Base-by-base conservation (phyloP, 805 yeast species). In the Ogataea paraovalis region DNA sequence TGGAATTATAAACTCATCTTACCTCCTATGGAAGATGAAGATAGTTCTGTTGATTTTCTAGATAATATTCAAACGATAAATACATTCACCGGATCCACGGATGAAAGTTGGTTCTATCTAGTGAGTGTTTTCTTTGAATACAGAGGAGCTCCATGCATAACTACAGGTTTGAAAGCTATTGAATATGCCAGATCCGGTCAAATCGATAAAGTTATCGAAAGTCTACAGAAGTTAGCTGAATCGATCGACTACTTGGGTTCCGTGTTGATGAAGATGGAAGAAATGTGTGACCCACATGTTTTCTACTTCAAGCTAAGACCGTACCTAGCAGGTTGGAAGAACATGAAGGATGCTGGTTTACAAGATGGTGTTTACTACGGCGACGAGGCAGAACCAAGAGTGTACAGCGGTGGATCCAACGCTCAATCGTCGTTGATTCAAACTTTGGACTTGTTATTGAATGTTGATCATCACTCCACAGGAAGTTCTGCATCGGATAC, bases 361-460 rank as follows among this genome's bases (percentile, higher is more conserved):
- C 72, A 72, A 42, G 66, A 82, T 49, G 98, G 97, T 1, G 83
- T 91, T 1, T 70, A 74, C 42, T 91, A 91, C 61, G 96, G 95
- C 22, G 72, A 76, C 45, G 89, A 83, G 59, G 60, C 64, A 2
- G 64, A 56, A 25, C 84, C 80, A 43, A 70, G 84, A 56, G 62
- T 67, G 30, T 84, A 77, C 63, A 75, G 96, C 16, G 98, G 98
- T 23, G 98, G 98, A 1, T 87, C 96, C 3, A 91, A 91, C 63
- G 97, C 96, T 0, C 98, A 91, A 67, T 82, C 91, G 41, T 87
- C 97, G 2, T 72, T 91, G 58, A 86, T 92, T 52, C 97, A 91
- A 67, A 83, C 89, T 22, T 71, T 91, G 51, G 98, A 91, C 62
- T 77, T 87, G 22, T 65, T 89, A 16, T 72, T 91, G 37, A 80